Evolutionary conservation across 176 grass and related monocot species (phyloP).

Genomic region (Oropetium thomaeum): DNA sequence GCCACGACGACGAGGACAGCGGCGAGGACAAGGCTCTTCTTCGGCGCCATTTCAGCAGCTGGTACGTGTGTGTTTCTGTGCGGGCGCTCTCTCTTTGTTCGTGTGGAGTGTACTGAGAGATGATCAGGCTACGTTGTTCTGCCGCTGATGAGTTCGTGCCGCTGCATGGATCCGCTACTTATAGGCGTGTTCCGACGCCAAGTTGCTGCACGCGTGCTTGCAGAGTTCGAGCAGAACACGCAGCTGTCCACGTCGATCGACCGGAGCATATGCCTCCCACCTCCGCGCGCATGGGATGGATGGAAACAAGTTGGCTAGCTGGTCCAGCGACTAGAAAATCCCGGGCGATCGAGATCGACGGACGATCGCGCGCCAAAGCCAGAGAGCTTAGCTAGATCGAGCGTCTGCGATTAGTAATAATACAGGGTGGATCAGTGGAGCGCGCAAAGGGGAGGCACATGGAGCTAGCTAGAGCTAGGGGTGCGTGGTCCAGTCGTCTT

Average conservation of each 20-base stretch:
- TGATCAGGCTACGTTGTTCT: not conserved
- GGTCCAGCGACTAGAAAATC: not conserved
- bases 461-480: too few relatives aligned
- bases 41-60: slow-evolving; percentile 36
- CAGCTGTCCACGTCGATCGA: not conserved
- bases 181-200: slow-evolving; percentile 33
- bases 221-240: slow-evolving; percentile 16
- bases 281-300: not conserved
- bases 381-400: not conserved
- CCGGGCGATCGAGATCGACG: not conserved
- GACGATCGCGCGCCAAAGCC: not conserved
- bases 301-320: not conserved
- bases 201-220: slow-evolving; percentile 23
- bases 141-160: slow-evolving; percentile 7
- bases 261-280: not conserved
- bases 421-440: not conserved
- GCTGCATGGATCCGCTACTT: slow-evolving; percentile 35
- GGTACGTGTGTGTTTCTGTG: not conserved
- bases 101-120: not conserved
- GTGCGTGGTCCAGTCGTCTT: not conserved
- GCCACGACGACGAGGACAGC: not conserved
- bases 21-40: slow-evolving; percentile 21
- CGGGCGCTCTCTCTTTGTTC: not conserved
- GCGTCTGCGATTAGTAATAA: not conserved
- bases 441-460: not conserved